Evolutionary conservation across 1,284 basidiomycete species (phyloP), one percentile per base, ranked within the genome.

Genomic region (Marasmius oreades): DNA sequence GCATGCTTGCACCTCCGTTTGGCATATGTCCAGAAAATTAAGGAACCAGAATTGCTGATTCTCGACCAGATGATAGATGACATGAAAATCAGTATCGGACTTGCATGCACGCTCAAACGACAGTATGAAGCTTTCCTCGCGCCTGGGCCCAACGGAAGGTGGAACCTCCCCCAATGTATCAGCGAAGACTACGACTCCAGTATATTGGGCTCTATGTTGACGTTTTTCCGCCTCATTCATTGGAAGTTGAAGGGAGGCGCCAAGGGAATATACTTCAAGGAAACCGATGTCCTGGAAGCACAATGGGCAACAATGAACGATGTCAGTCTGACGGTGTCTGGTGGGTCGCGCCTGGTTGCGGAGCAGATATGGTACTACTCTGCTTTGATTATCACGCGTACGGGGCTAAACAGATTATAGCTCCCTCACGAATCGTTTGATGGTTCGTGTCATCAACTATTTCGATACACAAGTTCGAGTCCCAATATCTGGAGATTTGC

Each of bases 41-140:
- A 85, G 65, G 93, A 97, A 61, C 95, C 93, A 23, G 85, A 93
- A 66, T 79, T 92, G 54, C 81, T 97, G 60, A 92, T 98, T 59
- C 91, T 99, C 63, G 94, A 99, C 71, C 95, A 98, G 69, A 91
- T 98, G 77, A 90, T 90, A 16, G 95, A 96, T 65, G 95, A 98
- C 69, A 80, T 99, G 61, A 90, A 96, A 65, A 82, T 96, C 53
- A 92, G 91, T 62, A 89, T 99, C 53, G 92, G 92, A 12, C 81
- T 98, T 48, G 95, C 97, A 18, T 97, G 95, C 66, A 89, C 93
- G 28, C 86, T 99, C 65, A 98, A 98, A 73, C 81, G 91, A 57
- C 94, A 98, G 69, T 99, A 98, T 71, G 85, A 93, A 62, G 90
- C 88, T 18, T 92, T 96, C 67, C 79, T 96, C 59, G 79, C 86